Percentiles rank a stretch among this genome's conserved stretches.
Conservation (phyloP, 202 grass and related monocot species). For the Hordeum pubiflorum region DNA sequence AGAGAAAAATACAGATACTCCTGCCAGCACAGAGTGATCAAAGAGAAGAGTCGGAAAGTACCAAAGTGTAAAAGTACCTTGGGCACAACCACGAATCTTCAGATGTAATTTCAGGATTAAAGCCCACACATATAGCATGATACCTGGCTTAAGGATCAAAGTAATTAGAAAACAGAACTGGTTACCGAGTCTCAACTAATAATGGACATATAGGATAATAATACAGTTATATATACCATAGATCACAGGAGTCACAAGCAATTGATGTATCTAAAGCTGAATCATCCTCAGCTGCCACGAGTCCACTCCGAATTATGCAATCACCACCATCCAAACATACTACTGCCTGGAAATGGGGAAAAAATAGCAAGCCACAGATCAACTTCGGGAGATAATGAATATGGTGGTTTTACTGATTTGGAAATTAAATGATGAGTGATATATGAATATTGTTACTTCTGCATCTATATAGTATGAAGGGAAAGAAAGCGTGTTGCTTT, state of each 20-base stretch:
- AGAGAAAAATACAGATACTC: neutral
- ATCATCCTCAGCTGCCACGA: slow-evolving; percentile 50
- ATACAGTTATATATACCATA: slow-evolving; percentile 52
- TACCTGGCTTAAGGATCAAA: slow-evolving; percentile 57
- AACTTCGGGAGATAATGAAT: slow-evolving; percentile 20
- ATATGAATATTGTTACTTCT: slow-evolving; percentile 69
- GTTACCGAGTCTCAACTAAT: slow-evolving; percentile 3
- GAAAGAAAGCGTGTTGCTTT: slow-evolving; percentile 68
- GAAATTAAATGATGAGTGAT: slow-evolving; percentile 19
- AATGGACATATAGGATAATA: slow-evolving; percentile 4
- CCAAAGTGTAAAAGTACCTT: slow-evolving; percentile 53
- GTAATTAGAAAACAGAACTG: slow-evolving; percentile 34
- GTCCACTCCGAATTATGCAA: slow-evolving; percentile 73
- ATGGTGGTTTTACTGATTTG: neutral
- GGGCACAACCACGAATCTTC: slow-evolving; percentile 82
- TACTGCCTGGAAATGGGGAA: slow-evolving; percentile 52
- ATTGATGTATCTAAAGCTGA: slow-evolving; percentile 76
- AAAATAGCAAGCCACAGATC: slow-evolving; percentile 23
- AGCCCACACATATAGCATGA: slow-evolving; percentile 91
- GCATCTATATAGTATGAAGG: slow-evolving; percentile 89
- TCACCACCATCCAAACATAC: slow-evolving; percentile 75
- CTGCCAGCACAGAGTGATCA: neutral
- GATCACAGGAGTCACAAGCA: slow-evolving; percentile 97
- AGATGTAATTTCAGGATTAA: slow-evolving; percentile 50
- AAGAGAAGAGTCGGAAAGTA: slow-evolving; percentile 14